These are phyloP conservation scores for Hygrophorus pudorinus DNA, from an alignment of 768 basidiomycete species.

Conservation along the genomic window DNA sequence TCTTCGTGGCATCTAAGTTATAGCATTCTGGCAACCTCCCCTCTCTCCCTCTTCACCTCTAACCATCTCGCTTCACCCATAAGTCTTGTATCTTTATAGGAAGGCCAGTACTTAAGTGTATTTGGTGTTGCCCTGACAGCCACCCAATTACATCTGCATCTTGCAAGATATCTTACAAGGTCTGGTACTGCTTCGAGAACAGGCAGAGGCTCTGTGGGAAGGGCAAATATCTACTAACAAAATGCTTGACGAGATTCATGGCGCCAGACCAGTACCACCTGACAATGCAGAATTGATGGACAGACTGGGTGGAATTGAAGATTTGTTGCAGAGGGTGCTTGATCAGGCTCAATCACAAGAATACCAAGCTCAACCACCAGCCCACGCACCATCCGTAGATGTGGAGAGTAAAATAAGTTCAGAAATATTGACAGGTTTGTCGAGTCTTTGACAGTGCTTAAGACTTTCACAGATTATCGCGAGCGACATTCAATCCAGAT, in stretches of 20 bases:
- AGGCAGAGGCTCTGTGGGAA: slow-evolving; percentile 49
- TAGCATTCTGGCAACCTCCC: too few relatives aligned
- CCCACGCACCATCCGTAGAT: slow-evolving; percentile 7
- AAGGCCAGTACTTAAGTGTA: too few relatives aligned
- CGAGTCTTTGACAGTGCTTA: slow-evolving; percentile 16
- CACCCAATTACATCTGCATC: slow-evolving; percentile 26
- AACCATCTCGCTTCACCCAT: too few relatives aligned
- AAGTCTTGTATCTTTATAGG: too few relatives aligned
- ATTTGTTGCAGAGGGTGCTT: slow-evolving; percentile 29
- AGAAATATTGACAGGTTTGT: slow-evolving; percentile 5
- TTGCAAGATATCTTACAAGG: slow-evolving; percentile 45
- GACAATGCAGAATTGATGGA: slow-evolving; percentile 32
- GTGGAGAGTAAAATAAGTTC: slow-evolving; percentile 6
- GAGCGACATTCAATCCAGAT: slow-evolving; percentile 15
- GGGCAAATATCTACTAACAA: slow-evolving; percentile 53
- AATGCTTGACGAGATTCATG: slow-evolving; percentile 52
- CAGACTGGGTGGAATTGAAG: slow-evolving; percentile 36
- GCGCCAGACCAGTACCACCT: slow-evolving; percentile 26
- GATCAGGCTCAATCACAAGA: slow-evolving; percentile 22
- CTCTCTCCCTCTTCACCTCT: too few relatives aligned
- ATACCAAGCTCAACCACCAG: slow-evolving; percentile 13
- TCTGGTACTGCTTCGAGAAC: slow-evolving; percentile 33
- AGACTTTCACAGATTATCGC: slow-evolving; percentile 9
- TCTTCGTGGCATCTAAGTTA: too few relatives aligned
- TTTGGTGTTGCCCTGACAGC: too few relatives aligned